Percentiles rank a stretch among this genome's conserved stretches.
These are phyloP conservation scores for Ensete ventricosum DNA, from an alignment of 176 grass and related monocot species.

Conservation along the genomic window DNA sequence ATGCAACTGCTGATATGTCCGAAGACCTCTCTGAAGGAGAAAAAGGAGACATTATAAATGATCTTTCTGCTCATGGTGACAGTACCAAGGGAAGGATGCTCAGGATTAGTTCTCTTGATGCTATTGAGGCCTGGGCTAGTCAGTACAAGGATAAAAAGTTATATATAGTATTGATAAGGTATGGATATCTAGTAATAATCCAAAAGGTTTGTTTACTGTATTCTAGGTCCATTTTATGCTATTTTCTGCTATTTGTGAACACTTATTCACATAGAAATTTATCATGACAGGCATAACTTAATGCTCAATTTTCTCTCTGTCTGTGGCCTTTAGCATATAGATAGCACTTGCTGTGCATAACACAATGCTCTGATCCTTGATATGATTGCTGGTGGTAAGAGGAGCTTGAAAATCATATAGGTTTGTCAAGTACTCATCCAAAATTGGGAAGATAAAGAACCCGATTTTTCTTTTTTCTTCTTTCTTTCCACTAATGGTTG, in stretches of 20 bases:
- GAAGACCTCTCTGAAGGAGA: constrained; percentile 79
- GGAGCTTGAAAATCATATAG: too few relatives aligned
- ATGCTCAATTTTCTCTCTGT: too few relatives aligned
- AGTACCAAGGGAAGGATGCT: constrained; percentile 40
- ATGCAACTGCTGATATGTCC: constrained; percentile 71
- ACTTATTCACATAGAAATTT: background rate
- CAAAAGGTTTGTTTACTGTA: background rate
- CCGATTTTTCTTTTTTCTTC: too few relatives aligned
- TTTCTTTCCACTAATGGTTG: too few relatives aligned
- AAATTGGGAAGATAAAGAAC: too few relatives aligned
- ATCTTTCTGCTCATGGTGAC: constrained; percentile 64
- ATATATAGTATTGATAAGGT: constrained; percentile 73
- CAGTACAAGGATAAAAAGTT: constrained; percentile 49
- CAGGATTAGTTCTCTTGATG: constrained; percentile 54
- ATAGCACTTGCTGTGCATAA: too few relatives aligned
- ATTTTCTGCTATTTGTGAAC: background rate
- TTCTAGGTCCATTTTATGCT: background rate
- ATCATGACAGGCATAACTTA: background rate
- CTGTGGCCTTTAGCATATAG: too few relatives aligned
- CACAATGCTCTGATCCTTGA: too few relatives aligned
- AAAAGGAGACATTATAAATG: constrained; percentile 53
- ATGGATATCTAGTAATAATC: background rate
- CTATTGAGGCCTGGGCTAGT: constrained; percentile 41
- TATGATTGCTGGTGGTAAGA: too few relatives aligned
- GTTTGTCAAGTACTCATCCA: too few relatives aligned